Conservation (phyloP, 2,329 filamentous ascomycete genomes). For the Sporothrix pseudoabietina region DNA sequence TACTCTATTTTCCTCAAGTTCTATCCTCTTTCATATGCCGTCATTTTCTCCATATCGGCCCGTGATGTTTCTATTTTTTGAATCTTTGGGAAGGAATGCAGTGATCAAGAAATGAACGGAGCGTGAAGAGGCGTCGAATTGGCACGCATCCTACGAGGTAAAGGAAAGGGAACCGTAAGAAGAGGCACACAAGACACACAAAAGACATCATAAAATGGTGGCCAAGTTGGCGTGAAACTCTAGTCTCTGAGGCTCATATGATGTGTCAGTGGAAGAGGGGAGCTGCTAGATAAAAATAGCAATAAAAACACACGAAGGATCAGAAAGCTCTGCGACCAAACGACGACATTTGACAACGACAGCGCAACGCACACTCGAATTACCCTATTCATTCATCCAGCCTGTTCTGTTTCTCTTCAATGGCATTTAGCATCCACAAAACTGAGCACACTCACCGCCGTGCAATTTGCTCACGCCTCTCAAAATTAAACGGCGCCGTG, state of each 20-base stretch:
- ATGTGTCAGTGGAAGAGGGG: not conserved
- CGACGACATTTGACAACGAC: not conserved
- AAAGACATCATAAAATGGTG: not conserved
- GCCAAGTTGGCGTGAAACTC: constrained; percentile 21
- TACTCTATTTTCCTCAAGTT: not conserved
- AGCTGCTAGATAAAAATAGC: constrained; percentile 12
- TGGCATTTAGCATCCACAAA: not conserved
- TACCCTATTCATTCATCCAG: not conserved
- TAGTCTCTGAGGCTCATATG: not conserved
- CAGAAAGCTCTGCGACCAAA: not conserved
- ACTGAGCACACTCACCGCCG: too few relatives aligned
- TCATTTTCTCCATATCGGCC: constrained; percentile 7
- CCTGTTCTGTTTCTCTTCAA: not conserved
- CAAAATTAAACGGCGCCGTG: constrained; percentile 9
- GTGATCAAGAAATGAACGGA: constrained; percentile 9
- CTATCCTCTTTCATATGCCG: not conserved
- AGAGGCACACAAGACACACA: not conserved
- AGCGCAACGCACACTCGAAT: not conserved
- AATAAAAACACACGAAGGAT: not conserved
- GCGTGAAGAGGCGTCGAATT: not conserved
- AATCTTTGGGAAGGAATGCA: not conserved
- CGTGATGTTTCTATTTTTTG: constrained; percentile 4
- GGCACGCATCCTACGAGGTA: not conserved
- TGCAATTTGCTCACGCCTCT: not conserved
- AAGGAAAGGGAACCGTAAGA: not conserved